Percentiles rank a stretch among this genome's conserved stretches.
Evolutionary conservation across 805 yeast genomes (phyloP).

Genomic region (Cyberlindnera amylophila): DNA sequence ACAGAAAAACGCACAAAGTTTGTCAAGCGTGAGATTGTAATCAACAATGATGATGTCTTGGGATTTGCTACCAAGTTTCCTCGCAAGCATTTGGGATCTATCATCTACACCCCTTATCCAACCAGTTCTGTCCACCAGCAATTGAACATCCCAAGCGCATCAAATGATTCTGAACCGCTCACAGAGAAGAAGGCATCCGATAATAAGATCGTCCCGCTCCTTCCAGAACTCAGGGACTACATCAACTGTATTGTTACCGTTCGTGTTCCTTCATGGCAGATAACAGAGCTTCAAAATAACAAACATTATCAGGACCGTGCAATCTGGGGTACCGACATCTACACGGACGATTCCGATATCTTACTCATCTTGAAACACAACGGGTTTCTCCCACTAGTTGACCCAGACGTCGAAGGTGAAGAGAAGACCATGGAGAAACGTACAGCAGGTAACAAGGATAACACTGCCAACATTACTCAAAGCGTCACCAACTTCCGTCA

Average conservation of each 20-base stretch:
- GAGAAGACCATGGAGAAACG: slow-evolving; percentile 20
- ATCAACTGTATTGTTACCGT: slow-evolving; percentile 37
- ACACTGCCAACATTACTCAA: slow-evolving; percentile 30
- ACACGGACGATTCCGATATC: slow-evolving; percentile 91
- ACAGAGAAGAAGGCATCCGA: slow-evolving; percentile 4
- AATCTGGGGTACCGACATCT: slow-evolving; percentile 90
- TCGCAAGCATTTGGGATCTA: slow-evolving; percentile 46
- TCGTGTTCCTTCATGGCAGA: slow-evolving; percentile 26
- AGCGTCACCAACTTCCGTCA: slow-evolving; percentile 25
- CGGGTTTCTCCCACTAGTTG: slow-evolving; percentile 51
- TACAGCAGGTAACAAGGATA: slow-evolving; percentile 41
- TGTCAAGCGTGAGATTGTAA: slow-evolving; percentile 23
- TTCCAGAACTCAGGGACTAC: slow-evolving; percentile 34
- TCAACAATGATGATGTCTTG: slow-evolving; percentile 39
- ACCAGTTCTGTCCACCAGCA: slow-evolving; percentile 38
- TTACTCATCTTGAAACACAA: slow-evolving; percentile 70
- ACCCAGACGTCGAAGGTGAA: slow-evolving; percentile 23
- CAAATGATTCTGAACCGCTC: slow-evolving; percentile 2
- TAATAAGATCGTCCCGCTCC: slow-evolving; percentile 22
- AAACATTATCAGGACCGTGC: slow-evolving; percentile 29
- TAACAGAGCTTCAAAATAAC: slow-evolving; percentile 25
- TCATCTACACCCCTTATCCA: slow-evolving; percentile 55
- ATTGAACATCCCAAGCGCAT: slow-evolving; percentile 1
- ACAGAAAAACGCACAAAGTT: slow-evolving; percentile 13
- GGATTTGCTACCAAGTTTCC: slow-evolving; percentile 39